Evolutionary conservation across 441 rosid species (phyloP).

Genomic region (Syzygium syzygioides): DNA sequence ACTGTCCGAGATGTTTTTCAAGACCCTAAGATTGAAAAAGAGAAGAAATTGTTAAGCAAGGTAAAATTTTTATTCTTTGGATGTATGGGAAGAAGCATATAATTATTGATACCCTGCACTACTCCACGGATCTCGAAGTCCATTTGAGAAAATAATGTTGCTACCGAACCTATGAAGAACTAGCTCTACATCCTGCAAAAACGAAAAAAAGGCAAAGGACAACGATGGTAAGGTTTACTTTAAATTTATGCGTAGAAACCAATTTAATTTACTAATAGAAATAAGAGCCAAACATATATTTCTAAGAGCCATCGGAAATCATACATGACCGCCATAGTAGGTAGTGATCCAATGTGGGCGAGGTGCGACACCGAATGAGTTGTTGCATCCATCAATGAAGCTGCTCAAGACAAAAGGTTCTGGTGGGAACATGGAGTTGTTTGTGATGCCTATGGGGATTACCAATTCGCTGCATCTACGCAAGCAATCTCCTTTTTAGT

Average conservation of each 20-base stretch:
- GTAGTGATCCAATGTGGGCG: background rate
- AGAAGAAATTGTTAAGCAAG: background rate
- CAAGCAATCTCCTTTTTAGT: background rate
- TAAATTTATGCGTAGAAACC: background rate
- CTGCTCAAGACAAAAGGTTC: background rate
- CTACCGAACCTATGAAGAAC: background rate
- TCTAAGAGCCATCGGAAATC: background rate
- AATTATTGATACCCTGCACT: background rate
- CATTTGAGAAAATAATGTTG: background rate
- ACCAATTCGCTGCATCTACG: constrained; percentile 24
- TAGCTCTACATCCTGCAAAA: background rate
- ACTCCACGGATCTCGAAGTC: background rate
- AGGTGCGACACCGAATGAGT: background rate
- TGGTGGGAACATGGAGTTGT: constrained; percentile 17
- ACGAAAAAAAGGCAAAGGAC: rapidly evolving
- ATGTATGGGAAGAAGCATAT: background rate
- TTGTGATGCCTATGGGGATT: constrained; percentile 10
- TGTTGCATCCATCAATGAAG: background rate
- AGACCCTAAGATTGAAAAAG: background rate
- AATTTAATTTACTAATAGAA: background rate
- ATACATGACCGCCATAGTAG: background rate
- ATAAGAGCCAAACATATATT: background rate
- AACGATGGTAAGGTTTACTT: background rate
- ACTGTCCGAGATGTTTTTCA: background rate
- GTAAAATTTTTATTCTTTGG: background rate